These are phyloP conservation scores for Penicillium palitans DNA, from an alignment of 2,329 filamentous ascomycete species.

Conservation along the genomic window DNA sequence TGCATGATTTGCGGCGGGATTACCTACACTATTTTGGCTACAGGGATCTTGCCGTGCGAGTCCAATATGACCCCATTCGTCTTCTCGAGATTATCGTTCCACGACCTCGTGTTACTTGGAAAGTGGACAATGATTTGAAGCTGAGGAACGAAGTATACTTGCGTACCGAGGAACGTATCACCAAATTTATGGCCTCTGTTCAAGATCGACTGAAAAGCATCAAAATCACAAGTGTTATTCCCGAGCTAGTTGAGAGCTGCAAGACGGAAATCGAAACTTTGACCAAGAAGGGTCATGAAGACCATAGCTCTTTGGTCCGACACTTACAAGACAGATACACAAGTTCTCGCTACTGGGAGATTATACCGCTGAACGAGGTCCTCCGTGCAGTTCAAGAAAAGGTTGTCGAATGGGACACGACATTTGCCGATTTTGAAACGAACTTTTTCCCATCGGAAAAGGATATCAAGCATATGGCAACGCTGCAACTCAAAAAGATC, in stretches of 20 bases:
- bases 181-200: constrained; percentile 84
- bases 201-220: constrained; percentile 82
- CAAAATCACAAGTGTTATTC: constrained; percentile 84
- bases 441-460: constrained; percentile 94
- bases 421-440: constrained; percentile 85
- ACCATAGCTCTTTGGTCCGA: constrained; percentile 70
- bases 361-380: constrained; percentile 87
- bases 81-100: constrained; percentile 94
- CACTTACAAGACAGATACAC: constrained; percentile 89
- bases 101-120: constrained; percentile 89
- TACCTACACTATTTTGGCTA: constrained; percentile 92
- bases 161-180: constrained; percentile 77
- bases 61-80: constrained; percentile 91
- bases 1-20: constrained; percentile 88
- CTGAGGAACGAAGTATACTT: constrained; percentile 90
- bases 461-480: constrained; percentile 88
- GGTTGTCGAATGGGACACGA: constrained; percentile 88
- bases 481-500: constrained; percentile 89
- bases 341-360: constrained; percentile 92
- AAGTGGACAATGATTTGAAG: constrained; percentile 88
- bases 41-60: constrained; percentile 77
- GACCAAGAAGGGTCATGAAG: constrained; percentile 76
- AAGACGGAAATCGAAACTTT: constrained; percentile 77
- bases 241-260: constrained; percentile 81
- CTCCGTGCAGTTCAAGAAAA: constrained; percentile 90